Conservation (phyloP, 2,329 filamentous ascomycete genomes). For the Colletotrichum falcatum region DNA sequence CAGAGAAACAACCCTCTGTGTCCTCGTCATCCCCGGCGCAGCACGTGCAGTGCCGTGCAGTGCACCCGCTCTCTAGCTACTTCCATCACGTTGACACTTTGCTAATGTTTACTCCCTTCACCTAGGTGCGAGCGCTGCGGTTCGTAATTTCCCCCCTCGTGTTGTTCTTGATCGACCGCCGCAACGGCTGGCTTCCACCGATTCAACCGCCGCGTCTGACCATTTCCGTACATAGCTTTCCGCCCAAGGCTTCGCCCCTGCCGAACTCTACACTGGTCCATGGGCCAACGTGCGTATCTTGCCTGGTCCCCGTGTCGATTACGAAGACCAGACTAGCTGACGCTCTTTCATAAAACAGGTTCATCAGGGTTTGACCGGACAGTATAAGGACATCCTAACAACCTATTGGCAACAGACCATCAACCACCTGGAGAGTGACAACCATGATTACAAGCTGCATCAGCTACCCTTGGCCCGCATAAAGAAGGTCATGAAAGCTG, state of each 20-base stretch:
- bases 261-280: constrained; percentile 91
- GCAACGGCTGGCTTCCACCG: not conserved
- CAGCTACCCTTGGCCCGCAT: constrained; percentile 97
- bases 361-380: constrained; percentile 91
- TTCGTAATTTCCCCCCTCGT: constrained; percentile 57
- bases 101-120: constrained; percentile 39
- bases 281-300: constrained; percentile 85
- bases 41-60: not conserved
- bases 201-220: constrained; percentile 19
- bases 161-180: not conserved
- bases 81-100: constrained; percentile 38
- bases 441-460: constrained; percentile 98
- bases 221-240: constrained; percentile 74
- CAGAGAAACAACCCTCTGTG: constrained; percentile 14
- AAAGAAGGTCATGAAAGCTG: constrained; percentile 99
- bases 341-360: constrained; percentile 68
- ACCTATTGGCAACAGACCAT: constrained; percentile 99
- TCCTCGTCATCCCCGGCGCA: not conserved
- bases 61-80: constrained; percentile 30
- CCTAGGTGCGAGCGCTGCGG: constrained; percentile 75
- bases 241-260: constrained; percentile 87
- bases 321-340: not conserved
- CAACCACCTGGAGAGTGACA: constrained; percentile 92
- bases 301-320: not conserved
- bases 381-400: constrained; percentile 96